Evolutionary conservation across 495 filamentous ascomycete species (phyloP), one percentile per base, ranked within the genome.

Genomic region (Penicillium silybi): DNA sequence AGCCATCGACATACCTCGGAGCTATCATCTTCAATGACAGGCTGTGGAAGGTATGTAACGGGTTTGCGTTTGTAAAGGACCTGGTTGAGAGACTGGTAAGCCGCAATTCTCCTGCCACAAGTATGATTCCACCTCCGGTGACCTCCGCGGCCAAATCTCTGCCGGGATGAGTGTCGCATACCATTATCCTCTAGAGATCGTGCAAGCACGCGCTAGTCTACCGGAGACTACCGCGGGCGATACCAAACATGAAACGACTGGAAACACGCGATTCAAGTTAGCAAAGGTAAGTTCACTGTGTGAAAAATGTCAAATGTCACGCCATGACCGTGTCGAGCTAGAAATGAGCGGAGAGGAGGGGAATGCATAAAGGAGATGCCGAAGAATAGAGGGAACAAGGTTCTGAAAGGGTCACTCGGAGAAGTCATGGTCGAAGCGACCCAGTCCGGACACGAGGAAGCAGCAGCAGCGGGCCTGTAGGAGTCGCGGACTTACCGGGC

Each of bases 31-130:
- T 89, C 79, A 54, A 92, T 83, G 47, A 81, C 73, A 0, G 89
- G 88, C 49, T 75, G 76, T 46, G 85, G 76, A 48, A 92, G 71
- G 65, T 88, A 87, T 75, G 90, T 87, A 59, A 98, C 91, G 48
- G 91, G 91, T 71, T 97, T 98, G 58, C 92, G 85, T 74, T 97
- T 97, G 72, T 89, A 96, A 49, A 95, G 80, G 51, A 97, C 93
- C 93, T 97, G 56, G 20, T 17, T 29, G 17, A 40, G 27, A 19
- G 16, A 19, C 23, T 26, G 37, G 58, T 71, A 22, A 72, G 66
- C 53, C 50, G 41, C 48, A 25, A 26, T 42, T 16, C 50, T 34
- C 7, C 38, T 17, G 11, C 23, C 27, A 16, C 22, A 38, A 37
- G 20, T 35, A 41, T 39, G 25, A 37, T n/a, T 53, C 39, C 35